Conservation (phyloP, 2,329 filamentous ascomycete species). For the Allantophomopsis lycopodina region DNA sequence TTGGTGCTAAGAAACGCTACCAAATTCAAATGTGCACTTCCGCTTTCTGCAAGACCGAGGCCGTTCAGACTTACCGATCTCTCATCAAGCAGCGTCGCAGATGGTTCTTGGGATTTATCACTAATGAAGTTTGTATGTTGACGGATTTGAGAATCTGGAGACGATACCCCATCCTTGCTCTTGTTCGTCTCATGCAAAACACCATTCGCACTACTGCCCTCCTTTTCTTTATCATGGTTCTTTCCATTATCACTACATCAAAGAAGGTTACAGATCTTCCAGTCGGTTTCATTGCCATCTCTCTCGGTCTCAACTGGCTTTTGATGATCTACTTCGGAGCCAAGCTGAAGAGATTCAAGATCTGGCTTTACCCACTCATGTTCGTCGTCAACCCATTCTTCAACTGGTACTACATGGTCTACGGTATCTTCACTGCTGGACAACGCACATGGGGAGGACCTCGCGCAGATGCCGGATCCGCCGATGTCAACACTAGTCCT, state of each 20-base stretch:
- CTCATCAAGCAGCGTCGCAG: slow-evolving; percentile 87
- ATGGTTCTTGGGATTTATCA: slow-evolving; percentile 97
- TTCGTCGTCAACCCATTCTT: slow-evolving; percentile 92
- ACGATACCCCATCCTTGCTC: slow-evolving; percentile 72
- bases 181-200: slow-evolving; percentile 89
- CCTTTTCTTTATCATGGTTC: slow-evolving; percentile 84
- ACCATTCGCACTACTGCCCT: slow-evolving; percentile 90
- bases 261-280: slow-evolving; percentile 69
- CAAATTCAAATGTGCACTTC: slow-evolving; percentile 97
- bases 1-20: slow-evolving; percentile 81
- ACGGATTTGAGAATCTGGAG: slow-evolving; percentile 88
- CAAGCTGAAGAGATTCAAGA: slow-evolving; percentile 79
- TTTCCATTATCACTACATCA: slow-evolving; percentile 75
- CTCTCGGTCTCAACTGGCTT: slow-evolving; percentile 82
- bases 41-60: slow-evolving; percentile 96
- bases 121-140: slow-evolving; percentile 96
- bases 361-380: slow-evolving; percentile 92
- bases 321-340: slow-evolving; percentile 94
- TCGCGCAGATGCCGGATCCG: slow-evolving; percentile 73
- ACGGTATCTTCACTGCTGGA: slow-evolving; percentile 88
- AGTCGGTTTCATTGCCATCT: slow-evolving; percentile 86
- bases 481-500: slow-evolving; percentile 61
- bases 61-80: slow-evolving; percentile 74
- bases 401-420: slow-evolving; percentile 96
- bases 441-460: slow-evolving; percentile 94